Base-by-base conservation (phyloP, 352 stramenopile genomes). In the Globisporangium canariense region DNA sequence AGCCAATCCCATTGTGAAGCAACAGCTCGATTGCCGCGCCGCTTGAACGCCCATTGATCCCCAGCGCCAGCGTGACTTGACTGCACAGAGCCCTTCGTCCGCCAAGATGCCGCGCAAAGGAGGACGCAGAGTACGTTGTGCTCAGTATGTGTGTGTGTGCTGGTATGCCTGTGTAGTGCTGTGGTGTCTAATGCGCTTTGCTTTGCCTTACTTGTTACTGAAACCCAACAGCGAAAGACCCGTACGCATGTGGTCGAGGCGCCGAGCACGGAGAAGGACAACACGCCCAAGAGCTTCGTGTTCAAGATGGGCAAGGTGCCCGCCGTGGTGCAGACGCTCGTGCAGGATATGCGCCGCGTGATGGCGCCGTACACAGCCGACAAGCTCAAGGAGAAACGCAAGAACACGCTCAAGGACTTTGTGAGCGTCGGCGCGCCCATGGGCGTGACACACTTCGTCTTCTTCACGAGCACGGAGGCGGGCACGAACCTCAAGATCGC, bases 371-470 rank as follows among this genome's bases (percentile, higher is more conserved):
- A 98, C 77, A 99, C 96, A 25, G 96, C 96, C 18, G 74, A 96
- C 49, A 94, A 97, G 57, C 85, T 99, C 57, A 78, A 82, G 34
- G 93, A 98, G 77, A 93, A 96, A 64, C 84, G 88, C 34, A 91
- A 94, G 65, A 97, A 95, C 69, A 94, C 93, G 60, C 78, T 97
- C 62, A 97, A 97, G 71, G 92, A 98, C 69, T 98, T 96, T 76
- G 79, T 96, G 46, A 74, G 83, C 28, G 86, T 99, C 16, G 94
- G 90, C 25, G 79, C 87, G 7, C 85, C 93, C 9, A 74, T 99
- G 58, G 96, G 96, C n/a, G 83, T 99, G 61, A 98, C 96, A 18
- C 97, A 99, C 77, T 97, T 99, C 47, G 68, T 99, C 43, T 90
- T 97, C n/a, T 94, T 99, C 53, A 97, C 86, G 11, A 89, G 97